Percentiles rank a stretch among this genome's conserved stretches.
Evolutionary conservation across 352 stramenopile species (phyloP).

Genomic region (Phytopythium litorale): DNA sequence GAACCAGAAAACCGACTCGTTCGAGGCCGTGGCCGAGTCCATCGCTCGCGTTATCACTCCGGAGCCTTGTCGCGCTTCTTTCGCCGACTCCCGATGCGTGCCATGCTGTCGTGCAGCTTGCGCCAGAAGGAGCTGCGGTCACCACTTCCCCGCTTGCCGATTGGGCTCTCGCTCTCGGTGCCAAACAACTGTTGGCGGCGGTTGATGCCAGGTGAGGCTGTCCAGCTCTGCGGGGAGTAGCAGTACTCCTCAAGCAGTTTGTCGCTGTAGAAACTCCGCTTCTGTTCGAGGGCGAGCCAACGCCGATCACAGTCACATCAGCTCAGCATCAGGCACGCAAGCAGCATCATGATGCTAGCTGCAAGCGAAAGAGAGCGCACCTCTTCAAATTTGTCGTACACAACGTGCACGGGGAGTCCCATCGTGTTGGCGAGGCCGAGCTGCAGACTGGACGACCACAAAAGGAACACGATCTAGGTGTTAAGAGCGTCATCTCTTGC

Average conservation of each 20-base stretch:
- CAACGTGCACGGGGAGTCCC: conserved; percentile 51
- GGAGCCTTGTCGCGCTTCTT: conserved; percentile 27
- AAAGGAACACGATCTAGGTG: not conserved
- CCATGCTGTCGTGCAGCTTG: conserved; percentile 68
- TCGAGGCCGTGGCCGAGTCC: not conserved
- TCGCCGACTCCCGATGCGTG: conserved; percentile 56
- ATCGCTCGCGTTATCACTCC: not conserved
- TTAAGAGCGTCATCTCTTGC: not conserved
- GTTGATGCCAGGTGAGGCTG: conserved; percentile 59
- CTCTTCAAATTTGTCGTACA: conserved; percentile 78
- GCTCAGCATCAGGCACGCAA: not conserved
- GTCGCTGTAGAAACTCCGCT: conserved; percentile 75
- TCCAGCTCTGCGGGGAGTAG: conserved; percentile 84
- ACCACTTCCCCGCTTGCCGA: conserved; percentile 17
- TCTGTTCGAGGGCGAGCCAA: conserved; percentile 25
- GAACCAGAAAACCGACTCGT: not conserved
- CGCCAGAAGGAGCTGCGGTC: conserved; percentile 63
- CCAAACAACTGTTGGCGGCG: conserved; percentile 72
- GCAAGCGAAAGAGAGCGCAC: conserved; percentile 19
- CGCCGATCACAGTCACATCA: not conserved
- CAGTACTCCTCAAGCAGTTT: conserved; percentile 81
- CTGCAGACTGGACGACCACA: conserved; percentile 41
- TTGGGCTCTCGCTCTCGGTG: conserved; percentile 51
- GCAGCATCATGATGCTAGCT: not conserved
- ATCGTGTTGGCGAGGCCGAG: conserved; percentile 72